These are phyloP conservation scores for Rhizopus delemar DNA, from an alignment of 371 early-diverging fungal genomes.

Conservation along the genomic window DNA sequence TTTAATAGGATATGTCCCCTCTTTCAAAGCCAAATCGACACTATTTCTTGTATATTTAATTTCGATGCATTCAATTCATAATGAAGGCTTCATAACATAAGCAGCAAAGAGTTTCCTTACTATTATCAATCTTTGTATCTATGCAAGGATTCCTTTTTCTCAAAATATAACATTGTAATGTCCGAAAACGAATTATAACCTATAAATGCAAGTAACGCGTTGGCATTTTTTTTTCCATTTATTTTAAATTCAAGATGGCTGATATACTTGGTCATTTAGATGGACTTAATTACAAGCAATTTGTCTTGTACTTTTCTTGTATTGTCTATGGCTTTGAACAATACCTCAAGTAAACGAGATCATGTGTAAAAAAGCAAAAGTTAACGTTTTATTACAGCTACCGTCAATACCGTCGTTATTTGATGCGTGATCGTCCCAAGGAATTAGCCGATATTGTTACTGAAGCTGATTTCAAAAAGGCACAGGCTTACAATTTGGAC, in stretches of 20 bases:
- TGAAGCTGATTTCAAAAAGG: constrained; percentile 77
- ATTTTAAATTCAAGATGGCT: constrained; percentile 10
- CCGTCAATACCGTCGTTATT: constrained; percentile 77
- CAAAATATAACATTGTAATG: background rate
- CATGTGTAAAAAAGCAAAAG: background rate
- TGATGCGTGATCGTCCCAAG: constrained; percentile 64
- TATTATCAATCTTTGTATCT: too few relatives aligned
- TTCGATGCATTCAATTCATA: too few relatives aligned
- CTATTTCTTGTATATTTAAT: too few relatives aligned
- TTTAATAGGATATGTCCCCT: too few relatives aligned
- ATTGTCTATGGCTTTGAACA: constrained; percentile 67
- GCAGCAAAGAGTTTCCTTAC: too few relatives aligned
- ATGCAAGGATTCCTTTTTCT: background rate
- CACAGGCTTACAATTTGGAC: constrained; percentile 86
- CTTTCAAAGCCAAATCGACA: too few relatives aligned
- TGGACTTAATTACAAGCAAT: constrained; percentile 67
- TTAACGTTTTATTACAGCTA: constrained; percentile 27
- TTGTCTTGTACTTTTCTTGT: constrained; percentile 70
- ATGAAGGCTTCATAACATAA: too few relatives aligned
- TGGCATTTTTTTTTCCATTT: background rate
- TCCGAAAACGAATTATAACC: too few relatives aligned
- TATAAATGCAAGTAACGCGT: background rate
- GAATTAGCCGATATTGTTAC: constrained; percentile 67
- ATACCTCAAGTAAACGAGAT: constrained; percentile 61
- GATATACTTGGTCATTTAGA: constrained; percentile 28